phyloP scores from a whole-genome alignment of 495 filamentous ascomycete genomes.

The Aspergillus steynii region DNA sequence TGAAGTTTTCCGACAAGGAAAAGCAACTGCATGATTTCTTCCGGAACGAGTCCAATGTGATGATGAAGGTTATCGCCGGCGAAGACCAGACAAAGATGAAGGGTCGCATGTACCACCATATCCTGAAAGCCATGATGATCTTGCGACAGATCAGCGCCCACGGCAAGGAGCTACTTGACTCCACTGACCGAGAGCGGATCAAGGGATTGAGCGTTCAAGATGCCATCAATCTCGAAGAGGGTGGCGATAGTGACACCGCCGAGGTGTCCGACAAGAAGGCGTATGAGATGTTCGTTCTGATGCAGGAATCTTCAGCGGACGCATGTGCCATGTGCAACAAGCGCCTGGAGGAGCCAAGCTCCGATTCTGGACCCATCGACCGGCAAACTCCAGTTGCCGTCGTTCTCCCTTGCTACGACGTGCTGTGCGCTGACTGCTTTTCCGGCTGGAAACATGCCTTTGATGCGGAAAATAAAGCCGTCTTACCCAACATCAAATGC shows the following conservation, averaged over 20 bases:
- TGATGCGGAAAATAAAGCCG: constrained; percentile 16
- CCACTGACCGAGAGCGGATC: constrained; percentile 74
- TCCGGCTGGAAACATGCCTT: constrained; percentile 35
- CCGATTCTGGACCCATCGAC: constrained; percentile 52
- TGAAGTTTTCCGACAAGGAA: constrained; percentile 60
- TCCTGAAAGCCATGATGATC: constrained; percentile 86
- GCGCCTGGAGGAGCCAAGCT: constrained; percentile 51
- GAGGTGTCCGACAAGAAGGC: constrained; percentile 63
- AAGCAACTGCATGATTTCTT: constrained; percentile 59
- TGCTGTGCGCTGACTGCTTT: constrained; percentile 76
- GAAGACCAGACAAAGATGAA: constrained; percentile 62
- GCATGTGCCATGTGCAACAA: constrained; percentile 66
- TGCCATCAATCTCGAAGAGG: constrained; percentile 83
- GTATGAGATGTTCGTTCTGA: constrained; percentile 78
- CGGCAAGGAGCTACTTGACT: constrained; percentile 81
- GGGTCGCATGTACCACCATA: constrained; percentile 82
- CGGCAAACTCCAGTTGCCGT: constrained; percentile 66
- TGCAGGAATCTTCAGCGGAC: constrained; percentile 74
- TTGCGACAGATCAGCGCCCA: constrained; percentile 89
- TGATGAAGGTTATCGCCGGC: constrained; percentile 56
- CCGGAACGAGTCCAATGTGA: constrained; percentile 60
- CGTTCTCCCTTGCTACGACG: constrained; percentile 81
- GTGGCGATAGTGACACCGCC: constrained; percentile 58
- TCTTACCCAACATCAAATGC: constrained; percentile 50
- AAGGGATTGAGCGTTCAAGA: constrained; percentile 77